These are phyloP conservation scores for Leccinum uliginosum DNA, from an alignment of 768 basidiomycete species.

Conservation along the genomic window DNA sequence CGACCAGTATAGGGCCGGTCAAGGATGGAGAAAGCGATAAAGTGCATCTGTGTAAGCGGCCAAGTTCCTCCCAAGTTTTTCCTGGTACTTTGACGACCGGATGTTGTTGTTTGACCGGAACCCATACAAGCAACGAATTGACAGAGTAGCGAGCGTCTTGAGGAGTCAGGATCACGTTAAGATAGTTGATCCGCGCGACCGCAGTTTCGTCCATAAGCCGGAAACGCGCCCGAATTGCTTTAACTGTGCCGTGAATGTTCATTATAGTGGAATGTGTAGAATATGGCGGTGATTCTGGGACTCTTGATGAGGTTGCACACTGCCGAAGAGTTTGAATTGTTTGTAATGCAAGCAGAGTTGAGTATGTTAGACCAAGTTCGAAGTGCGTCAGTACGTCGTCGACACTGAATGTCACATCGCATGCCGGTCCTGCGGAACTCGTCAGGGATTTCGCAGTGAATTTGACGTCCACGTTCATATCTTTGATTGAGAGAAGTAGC, in stretches of 20 bases:
- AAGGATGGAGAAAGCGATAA: conserved; percentile 31
- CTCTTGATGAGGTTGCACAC: conserved; percentile 14
- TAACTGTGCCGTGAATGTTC: conserved; percentile 33
- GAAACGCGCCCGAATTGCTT: conserved; percentile 45
- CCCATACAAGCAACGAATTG: conserved; percentile 50
- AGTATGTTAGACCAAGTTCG: conserved; percentile 67
- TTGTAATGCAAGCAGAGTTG: conserved; percentile 55
- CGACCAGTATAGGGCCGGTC: conserved; percentile 42
- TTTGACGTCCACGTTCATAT: conserved; percentile 27
- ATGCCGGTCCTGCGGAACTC: conserved; percentile 20
- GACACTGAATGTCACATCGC: conserved; percentile 45
- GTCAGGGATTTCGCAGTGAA: conserved; percentile 11
- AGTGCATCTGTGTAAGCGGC: conserved; percentile 52
- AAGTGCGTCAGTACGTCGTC: conserved; percentile 51
- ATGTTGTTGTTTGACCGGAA: conserved; percentile 41
- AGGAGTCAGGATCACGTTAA: conserved; percentile 17
- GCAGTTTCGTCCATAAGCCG: conserved; percentile 46
- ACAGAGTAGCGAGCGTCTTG: conserved; percentile 31
- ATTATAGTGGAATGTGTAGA: conserved; percentile 14
- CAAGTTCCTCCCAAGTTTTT: conserved; percentile 72
- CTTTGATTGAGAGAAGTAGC: conserved; percentile 42
- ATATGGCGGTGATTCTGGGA: conserved; percentile 16
- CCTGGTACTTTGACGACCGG: conserved; percentile 31
- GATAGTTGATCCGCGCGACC: conserved; percentile 33
- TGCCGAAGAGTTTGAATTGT: conserved; percentile 42